A percentile compares a stretch with the other conserved stretches of the same genome.
Evolutionary conservation across 306 rosid species (phyloP).

Genomic region (Coriaria nepalensis): DNA sequence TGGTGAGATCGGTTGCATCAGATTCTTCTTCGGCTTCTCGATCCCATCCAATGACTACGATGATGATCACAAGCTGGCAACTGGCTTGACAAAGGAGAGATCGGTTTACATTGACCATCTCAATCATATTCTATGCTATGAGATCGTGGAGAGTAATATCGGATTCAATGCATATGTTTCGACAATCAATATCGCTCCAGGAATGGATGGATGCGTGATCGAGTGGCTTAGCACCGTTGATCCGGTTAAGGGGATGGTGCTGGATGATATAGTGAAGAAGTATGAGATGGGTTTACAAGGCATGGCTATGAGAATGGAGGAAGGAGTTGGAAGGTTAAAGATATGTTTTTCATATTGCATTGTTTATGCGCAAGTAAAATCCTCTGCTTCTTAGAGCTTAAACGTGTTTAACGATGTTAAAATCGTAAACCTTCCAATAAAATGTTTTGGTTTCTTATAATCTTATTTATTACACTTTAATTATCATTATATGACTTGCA

Average conservation of each 20-base stretch:
- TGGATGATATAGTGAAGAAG: slow-evolving; percentile 22
- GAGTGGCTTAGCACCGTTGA: slow-evolving; percentile 38
- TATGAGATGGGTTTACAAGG: slow-evolving; percentile 21
- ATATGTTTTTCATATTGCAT: not conserved
- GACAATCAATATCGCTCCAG: slow-evolving; percentile 17
- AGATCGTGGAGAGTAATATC: slow-evolving; percentile 39
- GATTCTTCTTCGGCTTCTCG: slow-evolving; percentile 48
- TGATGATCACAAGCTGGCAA: not conserved
- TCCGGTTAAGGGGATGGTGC: slow-evolving; percentile 22
- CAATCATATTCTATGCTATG: slow-evolving; percentile 22
- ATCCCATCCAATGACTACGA: slow-evolving; percentile 21
- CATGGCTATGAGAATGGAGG: slow-evolving; percentile 31
- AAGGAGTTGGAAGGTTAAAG: not conserved
- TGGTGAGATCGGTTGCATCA: slow-evolving; percentile 42
- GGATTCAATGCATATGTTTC: slow-evolving; percentile 38
- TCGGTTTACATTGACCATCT: slow-evolving; percentile 28
- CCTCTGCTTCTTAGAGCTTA: not conserved
- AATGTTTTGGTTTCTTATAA: no score
- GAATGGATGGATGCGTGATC: slow-evolving; percentile 20
- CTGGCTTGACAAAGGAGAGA: slow-evolving; percentile 54
- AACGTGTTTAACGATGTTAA: no score
- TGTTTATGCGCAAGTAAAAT: no score
- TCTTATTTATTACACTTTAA: no score
- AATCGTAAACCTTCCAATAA: no score
- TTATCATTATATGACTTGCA: no score